These are phyloP conservation scores for Cylindrotheca closterium DNA, from an alignment of 108 stramenopile genomes.

Conservation along the genomic window DNA sequence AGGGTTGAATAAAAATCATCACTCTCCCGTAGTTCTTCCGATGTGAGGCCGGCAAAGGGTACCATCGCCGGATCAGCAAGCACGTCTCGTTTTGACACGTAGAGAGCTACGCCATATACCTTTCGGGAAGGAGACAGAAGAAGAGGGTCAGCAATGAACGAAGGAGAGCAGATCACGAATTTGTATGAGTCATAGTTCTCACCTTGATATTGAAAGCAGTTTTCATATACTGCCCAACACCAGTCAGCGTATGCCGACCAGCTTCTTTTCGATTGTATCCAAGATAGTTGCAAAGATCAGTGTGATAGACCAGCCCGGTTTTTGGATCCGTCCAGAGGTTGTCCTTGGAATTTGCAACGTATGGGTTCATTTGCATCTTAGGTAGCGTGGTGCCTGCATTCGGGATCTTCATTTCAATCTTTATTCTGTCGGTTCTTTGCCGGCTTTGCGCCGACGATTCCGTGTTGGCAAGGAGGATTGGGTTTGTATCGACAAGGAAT, in stretches of 20 bases:
- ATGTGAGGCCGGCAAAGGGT: slow-evolving; percentile 52
- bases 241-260: slow-evolving; percentile 81
- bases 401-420: neutral
- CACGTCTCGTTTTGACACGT: slow-evolving; percentile 79
- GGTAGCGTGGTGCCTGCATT: slow-evolving; percentile 4
- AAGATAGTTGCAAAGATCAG: slow-evolving; percentile 71
- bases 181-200: neutral
- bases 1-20: slow-evolving; percentile 74
- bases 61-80: slow-evolving; percentile 69
- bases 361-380: slow-evolving; percentile 73
- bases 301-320: slow-evolving; percentile 69
- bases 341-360: slow-evolving; percentile 66
- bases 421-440: too few relatives aligned
- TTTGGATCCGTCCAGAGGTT: slow-evolving; percentile 73
- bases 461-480: slow-evolving; percentile 32
- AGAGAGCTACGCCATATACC: slow-evolving; percentile 85
- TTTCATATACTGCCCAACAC: slow-evolving; percentile 79
- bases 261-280: slow-evolving; percentile 69
- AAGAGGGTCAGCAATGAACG: neutral
- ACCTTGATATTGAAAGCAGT: slow-evolving; percentile 84
- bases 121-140: slow-evolving; percentile 20
- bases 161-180: neutral
- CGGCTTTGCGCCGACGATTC: slow-evolving; percentile 2
- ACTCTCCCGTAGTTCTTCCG: slow-evolving; percentile 66
- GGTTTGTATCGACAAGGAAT: slow-evolving; percentile 33